Evolutionary conservation across 1,284 basidiomycete genomes (phyloP).

Genomic region (Rhizopogon hawkerae): DNA sequence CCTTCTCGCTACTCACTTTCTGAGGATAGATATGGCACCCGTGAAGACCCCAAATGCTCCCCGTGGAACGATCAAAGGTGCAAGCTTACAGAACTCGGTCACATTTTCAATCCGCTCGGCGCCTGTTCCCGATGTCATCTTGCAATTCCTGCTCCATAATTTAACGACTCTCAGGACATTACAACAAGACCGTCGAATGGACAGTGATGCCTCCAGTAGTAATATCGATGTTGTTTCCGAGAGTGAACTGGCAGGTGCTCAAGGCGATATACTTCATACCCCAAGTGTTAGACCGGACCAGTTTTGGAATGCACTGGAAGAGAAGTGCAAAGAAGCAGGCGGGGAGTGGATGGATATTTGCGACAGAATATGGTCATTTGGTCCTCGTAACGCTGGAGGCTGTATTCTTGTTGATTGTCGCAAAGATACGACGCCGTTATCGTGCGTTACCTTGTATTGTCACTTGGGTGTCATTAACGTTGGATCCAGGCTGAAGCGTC

Average conservation of each 20-base stretch:
- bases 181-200: conserved; percentile 38
- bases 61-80: conserved; percentile 74
- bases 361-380: conserved; percentile 84
- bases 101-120: conserved; percentile 78
- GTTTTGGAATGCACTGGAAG: conserved; percentile 74
- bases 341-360: conserved; percentile 74
- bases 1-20: conserved; percentile 13
- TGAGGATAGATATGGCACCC: conserved; percentile 73
- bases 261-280: conserved; percentile 51
- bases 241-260: conserved; percentile 38
- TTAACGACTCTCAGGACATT: conserved; percentile 47
- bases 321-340: conserved; percentile 60
- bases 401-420: conserved; percentile 80
- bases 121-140: conserved; percentile 66
- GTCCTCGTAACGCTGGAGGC: conserved; percentile 80
- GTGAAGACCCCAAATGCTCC: conserved; percentile 67
- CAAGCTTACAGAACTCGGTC: conserved; percentile 64
- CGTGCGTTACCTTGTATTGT: conserved; percentile 37
- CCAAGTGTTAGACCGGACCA: conserved; percentile 64
- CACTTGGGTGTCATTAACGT: conserved; percentile 10
- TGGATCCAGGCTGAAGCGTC: conserved; percentile 38
- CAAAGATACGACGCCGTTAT: conserved; percentile 34
- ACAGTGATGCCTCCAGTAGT: conserved; percentile 21
- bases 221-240: conserved; percentile 30
- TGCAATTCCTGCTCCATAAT: conserved; percentile 74